Percentiles rank a stretch among this genome's conserved stretches.
phyloP scores from a whole-genome alignment of 2,329 filamentous ascomycete species.

The Fusarium mexicanum region DNA sequence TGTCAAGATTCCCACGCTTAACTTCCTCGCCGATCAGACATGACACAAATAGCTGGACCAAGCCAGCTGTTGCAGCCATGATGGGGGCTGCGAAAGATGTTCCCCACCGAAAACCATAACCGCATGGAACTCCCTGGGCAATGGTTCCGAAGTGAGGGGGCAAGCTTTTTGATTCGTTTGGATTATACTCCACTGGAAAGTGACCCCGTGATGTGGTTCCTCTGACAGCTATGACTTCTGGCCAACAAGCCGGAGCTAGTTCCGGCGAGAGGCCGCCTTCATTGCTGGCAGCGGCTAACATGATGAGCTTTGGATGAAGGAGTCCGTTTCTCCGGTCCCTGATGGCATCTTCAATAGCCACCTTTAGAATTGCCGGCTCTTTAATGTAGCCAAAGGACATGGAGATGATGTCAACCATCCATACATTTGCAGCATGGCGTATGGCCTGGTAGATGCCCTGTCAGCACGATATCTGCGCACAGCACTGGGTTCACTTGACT shows the following conservation, averaged over 20 bases:
- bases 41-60: neutral
- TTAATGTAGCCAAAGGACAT: neutral
- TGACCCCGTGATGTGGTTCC: neutral
- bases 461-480: fast-evolving
- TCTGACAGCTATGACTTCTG: neutral
- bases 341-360: neutral
- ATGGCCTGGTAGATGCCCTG: neutral
- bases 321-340: neutral
- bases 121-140: neutral
- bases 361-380: fast-evolving
- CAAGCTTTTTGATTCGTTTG: neutral
- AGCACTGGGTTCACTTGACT: too few species aligned
- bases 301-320: neutral
- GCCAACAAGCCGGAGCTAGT: neutral
- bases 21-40: fast-evolving
- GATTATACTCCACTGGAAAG: neutral
- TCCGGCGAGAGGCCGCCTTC: neutral
- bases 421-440: neutral
- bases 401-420: neutral
- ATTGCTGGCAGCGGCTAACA: neutral
- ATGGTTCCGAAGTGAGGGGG: neutral
- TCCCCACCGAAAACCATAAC: neutral
- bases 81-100: neutral
- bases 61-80: neutral
- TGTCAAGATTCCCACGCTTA: fast-evolving